Evolutionary conservation across 495 filamentous ascomycete genomes (phyloP).

Genomic region (Penicillium simplicissimum): DNA sequence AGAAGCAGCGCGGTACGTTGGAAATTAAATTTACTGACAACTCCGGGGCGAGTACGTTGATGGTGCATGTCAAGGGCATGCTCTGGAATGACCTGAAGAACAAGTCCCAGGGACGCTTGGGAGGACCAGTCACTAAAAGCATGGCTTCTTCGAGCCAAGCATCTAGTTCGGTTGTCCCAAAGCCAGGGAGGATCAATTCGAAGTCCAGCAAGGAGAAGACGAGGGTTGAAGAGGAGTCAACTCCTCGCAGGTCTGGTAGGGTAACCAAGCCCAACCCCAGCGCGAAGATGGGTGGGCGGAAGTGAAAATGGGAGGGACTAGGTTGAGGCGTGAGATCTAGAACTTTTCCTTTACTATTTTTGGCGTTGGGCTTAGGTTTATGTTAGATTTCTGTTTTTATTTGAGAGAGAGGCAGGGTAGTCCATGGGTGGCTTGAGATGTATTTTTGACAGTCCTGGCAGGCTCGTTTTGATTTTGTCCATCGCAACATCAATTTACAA

Average conservation of each 20-base stretch:
- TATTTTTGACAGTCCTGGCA: neutral
- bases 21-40: constrained; percentile 23
- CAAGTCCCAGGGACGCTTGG: neutral
- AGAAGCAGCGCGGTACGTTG: constrained; percentile 46
- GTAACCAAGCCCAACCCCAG: neutral
- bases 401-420: too few relatives aligned
- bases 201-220: neutral
- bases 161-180: neutral
- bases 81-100: neutral
- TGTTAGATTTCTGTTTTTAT: neutral
- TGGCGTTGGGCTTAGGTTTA: too few relatives aligned
- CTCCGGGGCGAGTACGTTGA: neutral
- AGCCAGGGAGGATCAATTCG: neutral
- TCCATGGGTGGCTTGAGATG: neutral
- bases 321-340: neutral
- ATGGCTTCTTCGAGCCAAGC: neutral
- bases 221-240: neutral
- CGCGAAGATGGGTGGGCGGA: neutral
- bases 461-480: neutral
- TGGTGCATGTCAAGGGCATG: neutral
- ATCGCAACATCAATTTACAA: neutral
- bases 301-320: neutral
- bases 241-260: neutral
- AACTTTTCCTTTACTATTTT: neutral
- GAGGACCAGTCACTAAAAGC: neutral